Evolutionary conservation across 2,329 filamentous ascomycete genomes (phyloP), one percentile per base, ranked within the genome.

Genomic region (Dothistroma pini): DNA sequence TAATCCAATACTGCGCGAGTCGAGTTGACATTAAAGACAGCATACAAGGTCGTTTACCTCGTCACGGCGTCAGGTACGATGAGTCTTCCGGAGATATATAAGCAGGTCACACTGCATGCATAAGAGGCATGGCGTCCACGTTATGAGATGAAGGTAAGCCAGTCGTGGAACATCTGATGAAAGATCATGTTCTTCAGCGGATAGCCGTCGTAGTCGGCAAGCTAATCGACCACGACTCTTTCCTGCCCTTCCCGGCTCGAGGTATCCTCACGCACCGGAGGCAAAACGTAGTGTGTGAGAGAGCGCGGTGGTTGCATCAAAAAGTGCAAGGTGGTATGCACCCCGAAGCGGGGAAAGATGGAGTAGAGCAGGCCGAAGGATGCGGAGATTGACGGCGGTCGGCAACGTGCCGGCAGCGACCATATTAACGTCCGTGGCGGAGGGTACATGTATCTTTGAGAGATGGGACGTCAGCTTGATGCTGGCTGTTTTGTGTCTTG

Each of bases 251-350:
- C 38, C 38, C 10, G 14, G 11, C 14, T 16, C 38, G 12, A n/a
- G 6, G 14, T 5, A 2, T 29, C 3, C 6, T 29, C 3, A 29
- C 41, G 8, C 14, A 44, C 1, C 72, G 63, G 9, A 73, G 71
- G 0, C 77, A 76, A 47, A 70, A 68, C 14, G 73, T 76, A 38
- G 34, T 14, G 41, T 14, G 41, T 44, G 16, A 19, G 7, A 29
- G 48, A 21, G 12, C 48, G 7, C 25, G n/a, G n/a, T 10, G 44
- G 44, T 49, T 52, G n/a, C 49, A 52, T 5, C 14, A 16, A 16
- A 31, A 12, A 31, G 19, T 19, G n/a, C 50, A 52, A 34, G 56
- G 35, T 54, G 49, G 21, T 54, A 58, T 58, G 56, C 49, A 58
- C 50, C 57, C 57, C 57, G 50, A 54, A 54, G 57, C 57, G 57